These are phyloP conservation scores for Dipteronia dyeriana DNA, from an alignment of 345 rosid species.

Conservation along the genomic window DNA sequence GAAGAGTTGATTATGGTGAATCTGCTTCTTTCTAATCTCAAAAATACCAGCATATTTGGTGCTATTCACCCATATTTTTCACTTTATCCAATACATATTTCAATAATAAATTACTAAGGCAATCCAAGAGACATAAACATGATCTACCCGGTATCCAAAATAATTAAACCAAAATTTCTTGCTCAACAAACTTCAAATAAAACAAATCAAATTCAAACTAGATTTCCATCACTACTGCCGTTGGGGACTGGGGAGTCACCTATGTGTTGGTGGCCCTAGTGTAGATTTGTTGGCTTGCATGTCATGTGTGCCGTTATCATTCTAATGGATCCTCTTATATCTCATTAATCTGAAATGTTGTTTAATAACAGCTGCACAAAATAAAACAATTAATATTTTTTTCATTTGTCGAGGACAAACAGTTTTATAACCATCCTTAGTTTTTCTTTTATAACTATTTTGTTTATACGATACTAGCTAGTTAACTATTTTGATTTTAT, in stretches of 20 bases:
- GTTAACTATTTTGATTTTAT: no score
- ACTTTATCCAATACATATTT: no score
- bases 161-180: conserved; percentile 1
- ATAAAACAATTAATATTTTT: neutral
- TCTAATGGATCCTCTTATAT: conserved; percentile 52
- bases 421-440: no score
- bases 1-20: no score
- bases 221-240: neutral
- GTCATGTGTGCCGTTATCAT: conserved; percentile 51
- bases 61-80: no score
- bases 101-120: neutral
- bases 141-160: neutral
- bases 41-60: no score
- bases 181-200: neutral
- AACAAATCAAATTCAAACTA: neutral
- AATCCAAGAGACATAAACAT: neutral
- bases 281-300: conserved; percentile 71
- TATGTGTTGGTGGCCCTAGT: conserved; percentile 75
- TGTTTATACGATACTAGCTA: no score
- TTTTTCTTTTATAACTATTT: no score
- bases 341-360: neutral
- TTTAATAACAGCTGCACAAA: no score
- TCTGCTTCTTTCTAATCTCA: no score
- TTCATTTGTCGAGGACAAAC: no score
- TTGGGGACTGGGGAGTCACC: neutral